These are phyloP conservation scores for Sclerotinia trifoliorum DNA, from an alignment of 2,329 filamentous ascomycete genomes.

Conservation along the genomic window DNA sequence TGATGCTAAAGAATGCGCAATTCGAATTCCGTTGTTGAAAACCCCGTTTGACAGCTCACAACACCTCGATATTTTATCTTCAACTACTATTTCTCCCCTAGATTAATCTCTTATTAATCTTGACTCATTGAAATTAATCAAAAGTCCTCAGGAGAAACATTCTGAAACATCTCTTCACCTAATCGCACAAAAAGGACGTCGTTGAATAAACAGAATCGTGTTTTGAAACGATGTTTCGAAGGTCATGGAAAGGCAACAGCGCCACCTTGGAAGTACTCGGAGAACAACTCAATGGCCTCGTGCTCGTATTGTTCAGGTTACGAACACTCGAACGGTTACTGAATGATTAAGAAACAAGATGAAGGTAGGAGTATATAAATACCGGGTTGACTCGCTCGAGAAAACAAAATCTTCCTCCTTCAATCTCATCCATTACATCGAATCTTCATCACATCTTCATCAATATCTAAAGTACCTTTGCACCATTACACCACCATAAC, in stretches of 20 bases:
- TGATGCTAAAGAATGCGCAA: background rate
- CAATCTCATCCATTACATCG: background rate
- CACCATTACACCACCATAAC: background rate
- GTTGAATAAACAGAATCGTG: background rate
- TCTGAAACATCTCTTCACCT: background rate
- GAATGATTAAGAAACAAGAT: background rate
- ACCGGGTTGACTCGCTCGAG: rapidly evolving
- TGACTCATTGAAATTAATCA: background rate
- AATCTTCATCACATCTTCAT: background rate
- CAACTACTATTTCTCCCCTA: background rate
- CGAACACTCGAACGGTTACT: too few species aligned
- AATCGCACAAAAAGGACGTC: background rate
- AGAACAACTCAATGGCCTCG: too few species aligned
- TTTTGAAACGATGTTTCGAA: background rate
- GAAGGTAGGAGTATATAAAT: background rate
- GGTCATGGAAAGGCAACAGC: background rate
- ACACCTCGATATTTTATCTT: background rate
- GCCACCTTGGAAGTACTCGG: background rate
- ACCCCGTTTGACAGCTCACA: background rate
- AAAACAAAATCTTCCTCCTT: background rate
- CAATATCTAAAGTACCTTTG: too few species aligned
- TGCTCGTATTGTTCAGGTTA: too few species aligned
- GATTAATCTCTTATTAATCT: background rate
- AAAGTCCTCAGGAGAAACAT: background rate
- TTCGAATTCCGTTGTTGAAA: background rate